Evolutionary conservation across 768 basidiomycete species (phyloP).

Genomic region (Arthromyces matolae): DNA sequence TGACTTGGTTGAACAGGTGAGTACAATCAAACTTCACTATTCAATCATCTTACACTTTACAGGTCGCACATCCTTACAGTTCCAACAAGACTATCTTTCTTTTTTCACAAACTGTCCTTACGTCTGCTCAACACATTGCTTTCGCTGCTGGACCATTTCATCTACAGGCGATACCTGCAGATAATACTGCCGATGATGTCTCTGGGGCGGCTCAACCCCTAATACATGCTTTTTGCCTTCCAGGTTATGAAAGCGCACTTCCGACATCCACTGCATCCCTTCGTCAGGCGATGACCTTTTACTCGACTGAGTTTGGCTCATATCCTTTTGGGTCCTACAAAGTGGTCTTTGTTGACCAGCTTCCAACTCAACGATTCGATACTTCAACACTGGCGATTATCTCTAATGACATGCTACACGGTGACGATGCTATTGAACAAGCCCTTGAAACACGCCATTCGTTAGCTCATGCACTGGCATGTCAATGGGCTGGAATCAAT

Average conservation of each 20-base stretch:
- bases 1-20: slow-evolving; percentile 89
- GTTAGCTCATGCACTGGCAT: slow-evolving; percentile 84
- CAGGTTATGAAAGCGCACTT: slow-evolving; percentile 77
- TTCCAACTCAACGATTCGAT: slow-evolving; percentile 79
- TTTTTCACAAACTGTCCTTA: slow-evolving; percentile 80
- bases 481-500: slow-evolving; percentile 96
- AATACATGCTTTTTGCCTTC: slow-evolving; percentile 91
- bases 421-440: slow-evolving; percentile 89
- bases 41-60: slow-evolving; percentile 8
- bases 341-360: slow-evolving; percentile 88
- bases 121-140: slow-evolving; percentile 93
- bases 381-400: slow-evolving; percentile 80
- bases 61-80: slow-evolving; percentile 93
- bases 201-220: slow-evolving; percentile 61
- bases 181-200: slow-evolving; percentile 58
- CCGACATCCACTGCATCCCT: slow-evolving; percentile 69
- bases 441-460: slow-evolving; percentile 86
- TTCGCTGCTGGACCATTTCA: slow-evolving; percentile 97
- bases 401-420: slow-evolving; percentile 78
- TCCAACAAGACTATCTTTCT: slow-evolving; percentile 93
- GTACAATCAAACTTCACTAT: slow-evolving; percentile 15
- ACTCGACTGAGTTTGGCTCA: slow-evolving; percentile 86
- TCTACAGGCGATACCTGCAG: slow-evolving; percentile 62
- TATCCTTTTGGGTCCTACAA: slow-evolving; percentile 97
- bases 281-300: slow-evolving; percentile 89